phyloP scores from a whole-genome alignment of 768 basidiomycete genomes.

The Stropharia rugosoannulata region DNA sequence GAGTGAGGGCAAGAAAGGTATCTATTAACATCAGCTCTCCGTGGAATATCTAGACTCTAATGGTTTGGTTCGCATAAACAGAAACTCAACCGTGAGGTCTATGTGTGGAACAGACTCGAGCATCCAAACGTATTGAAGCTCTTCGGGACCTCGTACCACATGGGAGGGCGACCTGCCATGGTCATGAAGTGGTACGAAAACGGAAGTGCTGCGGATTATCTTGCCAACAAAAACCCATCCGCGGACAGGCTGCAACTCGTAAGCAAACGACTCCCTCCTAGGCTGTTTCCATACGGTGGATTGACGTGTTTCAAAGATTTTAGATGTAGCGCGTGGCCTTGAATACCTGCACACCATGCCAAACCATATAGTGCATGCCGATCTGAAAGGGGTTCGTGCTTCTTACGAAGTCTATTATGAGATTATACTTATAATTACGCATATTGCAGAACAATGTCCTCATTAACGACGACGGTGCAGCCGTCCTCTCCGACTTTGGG shows the following conservation, averaged over 20 bases:
- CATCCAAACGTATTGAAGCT: constrained; percentile 48
- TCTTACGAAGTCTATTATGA: not conserved
- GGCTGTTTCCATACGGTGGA: not conserved
- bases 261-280: constrained; percentile 7
- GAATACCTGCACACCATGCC: constrained; percentile 39
- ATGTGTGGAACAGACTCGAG: constrained; percentile 46
- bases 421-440: not conserved
- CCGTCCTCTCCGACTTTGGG: constrained; percentile 46
- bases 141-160: constrained; percentile 44
- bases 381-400: constrained; percentile 25
- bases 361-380: constrained; percentile 34
- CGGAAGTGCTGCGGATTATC: constrained; percentile 44
- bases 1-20: constrained; percentile 35
- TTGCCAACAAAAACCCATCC: constrained; percentile 29
- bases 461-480: constrained; percentile 37
- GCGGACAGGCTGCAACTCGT: constrained; percentile 39
- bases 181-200: constrained; percentile 50
- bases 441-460: constrained; percentile 41
- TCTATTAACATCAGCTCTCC: not conserved
- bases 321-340: constrained; percentile 43
- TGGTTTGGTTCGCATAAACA: constrained; percentile 9
- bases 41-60: not conserved
- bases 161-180: constrained; percentile 33
- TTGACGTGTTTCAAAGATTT: constrained; percentile 26
- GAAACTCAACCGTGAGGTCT: constrained; percentile 45